Conservation (phyloP, 2,329 filamentous ascomycete genomes). For the Paecilomyces sp. region DNA sequence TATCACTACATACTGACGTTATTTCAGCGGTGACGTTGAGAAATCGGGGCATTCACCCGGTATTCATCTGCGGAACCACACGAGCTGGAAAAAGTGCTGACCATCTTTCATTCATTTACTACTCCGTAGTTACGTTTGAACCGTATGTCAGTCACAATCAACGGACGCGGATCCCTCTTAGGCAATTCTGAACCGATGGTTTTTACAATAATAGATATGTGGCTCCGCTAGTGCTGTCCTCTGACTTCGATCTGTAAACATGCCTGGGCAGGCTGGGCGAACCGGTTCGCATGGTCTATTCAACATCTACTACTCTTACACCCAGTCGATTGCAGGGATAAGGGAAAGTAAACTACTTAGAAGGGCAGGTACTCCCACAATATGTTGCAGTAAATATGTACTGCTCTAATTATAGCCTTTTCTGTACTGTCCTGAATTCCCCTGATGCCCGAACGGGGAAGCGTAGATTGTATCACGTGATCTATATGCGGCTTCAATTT, state of each 20-base stretch:
- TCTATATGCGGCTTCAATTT: slow-evolving; percentile 16
- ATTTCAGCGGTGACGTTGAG: not conserved
- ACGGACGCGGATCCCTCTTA: not conserved
- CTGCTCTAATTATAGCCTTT: not conserved
- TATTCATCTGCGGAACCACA: not conserved
- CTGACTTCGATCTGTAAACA: not conserved
- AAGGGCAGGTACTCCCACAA: not conserved
- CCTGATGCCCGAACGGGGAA: not conserved
- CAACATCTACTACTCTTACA: not conserved
- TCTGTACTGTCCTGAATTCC: not conserved
- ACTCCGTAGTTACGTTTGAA: not conserved
- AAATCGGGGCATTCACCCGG: not conserved
- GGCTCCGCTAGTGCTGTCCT: not conserved
- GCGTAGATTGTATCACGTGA: slow-evolving; percentile 11
- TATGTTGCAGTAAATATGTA: not conserved
- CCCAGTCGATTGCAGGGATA: not conserved
- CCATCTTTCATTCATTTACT: not conserved
- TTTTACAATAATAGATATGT: not conserved
- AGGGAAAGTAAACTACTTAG: not conserved
- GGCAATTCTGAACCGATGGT: not conserved
- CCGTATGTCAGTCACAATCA: not conserved
- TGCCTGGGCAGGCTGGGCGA: not conserved
- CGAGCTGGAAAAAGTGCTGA: not conserved
- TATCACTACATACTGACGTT: not conserved
- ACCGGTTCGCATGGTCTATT: not conserved